phyloP scores from a whole-genome alignment of 2,329 filamentous ascomycete species.

The Microcera coccophila region DNA sequence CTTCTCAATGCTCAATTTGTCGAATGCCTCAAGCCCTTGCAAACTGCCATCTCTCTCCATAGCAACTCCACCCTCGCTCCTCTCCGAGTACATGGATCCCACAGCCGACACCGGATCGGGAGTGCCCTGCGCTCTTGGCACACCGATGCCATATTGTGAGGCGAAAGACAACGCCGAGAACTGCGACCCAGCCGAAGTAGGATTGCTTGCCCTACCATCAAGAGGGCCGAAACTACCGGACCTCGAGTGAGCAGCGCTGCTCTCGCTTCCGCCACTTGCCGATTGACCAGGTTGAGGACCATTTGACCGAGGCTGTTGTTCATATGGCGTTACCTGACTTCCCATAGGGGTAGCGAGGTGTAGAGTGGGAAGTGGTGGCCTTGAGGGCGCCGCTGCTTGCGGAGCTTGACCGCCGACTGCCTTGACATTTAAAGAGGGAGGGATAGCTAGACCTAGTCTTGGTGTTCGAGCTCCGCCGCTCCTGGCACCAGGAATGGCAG shows the following conservation, averaged over 20 bases:
- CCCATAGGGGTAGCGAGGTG: conserved; percentile 87
- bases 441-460: conserved; percentile 83
- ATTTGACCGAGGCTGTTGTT: conserved; percentile 52
- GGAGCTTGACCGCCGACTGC: conserved; percentile 57
- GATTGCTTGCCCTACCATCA: conserved; percentile 73
- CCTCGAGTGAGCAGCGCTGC: conserved; percentile 72
- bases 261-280: conserved; percentile 74
- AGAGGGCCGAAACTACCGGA: conserved; percentile 78
- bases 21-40: conserved; percentile 72
- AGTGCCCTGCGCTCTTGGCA: conserved; percentile 60
- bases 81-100: conserved; percentile 77
- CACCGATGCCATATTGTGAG: conserved; percentile 65
- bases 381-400: conserved; percentile 32
- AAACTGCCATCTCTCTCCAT: conserved; percentile 84
- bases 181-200: conserved; percentile 81
- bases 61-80: conserved; percentile 66
- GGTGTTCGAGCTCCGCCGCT: conserved; percentile 63
- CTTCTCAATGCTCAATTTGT: conserved; percentile 76
- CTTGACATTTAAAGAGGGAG: conserved; percentile 77
- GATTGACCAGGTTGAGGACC: conserved; percentile 58
- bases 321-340: conserved; percentile 68
- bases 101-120: conserved; percentile 87
- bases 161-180: conserved; percentile 82
- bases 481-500: conserved; percentile 70
- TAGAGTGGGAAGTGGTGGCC: conserved; percentile 68